Base-by-base conservation (phyloP, 2,329 filamentous ascomycete species). In the Nemania serpens region DNA sequence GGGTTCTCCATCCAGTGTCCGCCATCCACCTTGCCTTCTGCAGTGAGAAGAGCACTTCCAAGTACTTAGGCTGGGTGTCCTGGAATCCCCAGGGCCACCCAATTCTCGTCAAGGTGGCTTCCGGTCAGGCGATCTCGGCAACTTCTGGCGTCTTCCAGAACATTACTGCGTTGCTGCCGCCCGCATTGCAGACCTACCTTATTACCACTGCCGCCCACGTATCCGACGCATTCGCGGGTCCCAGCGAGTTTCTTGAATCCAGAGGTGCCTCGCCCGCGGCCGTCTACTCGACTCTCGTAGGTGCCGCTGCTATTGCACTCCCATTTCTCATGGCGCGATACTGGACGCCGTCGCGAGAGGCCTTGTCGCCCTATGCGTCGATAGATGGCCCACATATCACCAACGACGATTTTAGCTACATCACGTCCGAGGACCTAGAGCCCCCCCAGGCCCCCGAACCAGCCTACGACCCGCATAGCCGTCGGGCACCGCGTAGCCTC, bases 361-460 rank as follows among this genome's bases (percentile, higher is more conserved):
- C 69, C 60, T 71, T 84, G 62, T 85, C 82, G 50, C 82, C 82
- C n/a, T 85, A 81, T 68, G 75, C 75, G 59, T 82, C 82, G 13
- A 71, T 72, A 47, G 78, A 81, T 43, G 76, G 82, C 10, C 84
- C 87, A 34, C 82, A 87, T 66, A 87, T 93, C 61, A 90, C 86
- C 68, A 89, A 92, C 67, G 85, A 88, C 36, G 90, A 93, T 77
- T 94, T 88, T 75, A 89, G 86, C 73, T 93, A 94, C 78, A 93
- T 93, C 72, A 92, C 90, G n/a, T 87, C 88, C 29, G 86, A 91
- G 69, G 90, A 93, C 70, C 75, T 93, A 10, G 36, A 39, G 74
- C 74, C 71, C 72, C 74, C 71, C 72, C 71, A 63, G 72, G 66
- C 63, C 69, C 75, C 70, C 65, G 68, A 68, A 54, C 73, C 70